Conservation (phyloP, 2,329 filamentous ascomycete genomes). For the Verticillium tricorpus region DNA sequence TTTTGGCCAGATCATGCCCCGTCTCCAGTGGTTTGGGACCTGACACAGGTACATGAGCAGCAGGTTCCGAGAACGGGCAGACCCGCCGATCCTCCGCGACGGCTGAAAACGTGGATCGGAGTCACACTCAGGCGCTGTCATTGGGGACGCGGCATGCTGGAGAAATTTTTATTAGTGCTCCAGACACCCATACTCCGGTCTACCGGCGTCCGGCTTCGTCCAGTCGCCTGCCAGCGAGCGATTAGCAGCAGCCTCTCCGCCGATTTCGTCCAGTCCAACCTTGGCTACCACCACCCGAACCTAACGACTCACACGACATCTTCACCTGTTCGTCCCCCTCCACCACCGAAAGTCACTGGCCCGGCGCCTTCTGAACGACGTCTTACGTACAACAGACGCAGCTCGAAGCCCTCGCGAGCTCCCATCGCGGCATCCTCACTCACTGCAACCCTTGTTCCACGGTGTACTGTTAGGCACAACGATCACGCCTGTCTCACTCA, state of each 20-base stretch:
- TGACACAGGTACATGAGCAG: background rate
- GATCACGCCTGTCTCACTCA: background rate
- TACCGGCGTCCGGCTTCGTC: background rate
- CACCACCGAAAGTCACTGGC: background rate
- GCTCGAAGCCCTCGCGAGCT: background rate
- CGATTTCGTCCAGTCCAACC: conserved; percentile 2
- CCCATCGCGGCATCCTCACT: background rate
- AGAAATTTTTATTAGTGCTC: conserved; percentile 2
- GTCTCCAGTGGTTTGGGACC: background rate
- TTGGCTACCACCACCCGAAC: background rate
- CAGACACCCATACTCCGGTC: background rate
- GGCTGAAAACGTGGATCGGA: background rate
- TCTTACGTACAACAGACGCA: background rate
- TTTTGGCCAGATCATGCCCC: background rate
- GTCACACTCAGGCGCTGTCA: background rate
- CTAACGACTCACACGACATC: background rate
- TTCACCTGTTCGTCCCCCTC: background rate
- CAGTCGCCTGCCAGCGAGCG: background rate
- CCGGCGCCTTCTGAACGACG: background rate
- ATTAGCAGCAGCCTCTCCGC: background rate
- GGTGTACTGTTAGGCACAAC: background rate
- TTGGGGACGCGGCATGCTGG: background rate
- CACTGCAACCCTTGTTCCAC: background rate
- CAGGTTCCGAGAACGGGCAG: background rate
- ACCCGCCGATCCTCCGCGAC: background rate